Conservation (phyloP, 768 basidiomycete genomes). For the Clavulina sp. region DNA sequence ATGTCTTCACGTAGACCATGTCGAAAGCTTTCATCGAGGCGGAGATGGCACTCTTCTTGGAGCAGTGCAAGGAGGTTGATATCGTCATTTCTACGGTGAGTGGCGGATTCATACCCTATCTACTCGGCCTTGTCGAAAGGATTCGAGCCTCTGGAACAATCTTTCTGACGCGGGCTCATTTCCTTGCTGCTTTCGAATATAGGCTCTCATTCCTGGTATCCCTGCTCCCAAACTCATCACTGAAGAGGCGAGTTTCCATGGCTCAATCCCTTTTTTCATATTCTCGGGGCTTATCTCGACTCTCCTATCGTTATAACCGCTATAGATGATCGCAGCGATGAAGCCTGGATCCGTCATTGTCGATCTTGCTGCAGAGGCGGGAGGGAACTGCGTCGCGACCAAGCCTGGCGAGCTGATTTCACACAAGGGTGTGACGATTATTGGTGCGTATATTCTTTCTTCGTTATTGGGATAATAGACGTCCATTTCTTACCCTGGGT, state of each 20-base stretch:
- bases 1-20: slow-evolving; percentile 50
- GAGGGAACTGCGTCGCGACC: slow-evolving; percentile 79
- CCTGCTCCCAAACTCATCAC: slow-evolving; percentile 76
- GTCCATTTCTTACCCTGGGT: slow-evolving; percentile 3
- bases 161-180: neutral
- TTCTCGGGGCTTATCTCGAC: neutral
- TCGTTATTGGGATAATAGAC: neutral
- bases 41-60: slow-evolving; percentile 76
- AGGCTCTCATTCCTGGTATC: slow-evolving; percentile 66
- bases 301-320: neutral
- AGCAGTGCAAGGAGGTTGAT: slow-evolving; percentile 78
- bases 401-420: slow-evolving; percentile 48
- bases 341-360: slow-evolving; percentile 82
- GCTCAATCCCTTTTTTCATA: neutral
- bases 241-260: slow-evolving; percentile 24
- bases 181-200: no score
- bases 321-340: slow-evolving; percentile 68
- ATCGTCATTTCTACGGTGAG: slow-evolving; percentile 60
- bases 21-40: slow-evolving; percentile 78
- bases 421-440: slow-evolving; percentile 63
- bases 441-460: slow-evolving; percentile 31
- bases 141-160: neutral
- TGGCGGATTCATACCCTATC: no score
- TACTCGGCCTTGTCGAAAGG: neutral
- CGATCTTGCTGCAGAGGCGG: slow-evolving; percentile 72